phyloP scores from a whole-genome alignment of 2,329 filamentous ascomycete genomes.

The Fusarium sacchari region DNA sequence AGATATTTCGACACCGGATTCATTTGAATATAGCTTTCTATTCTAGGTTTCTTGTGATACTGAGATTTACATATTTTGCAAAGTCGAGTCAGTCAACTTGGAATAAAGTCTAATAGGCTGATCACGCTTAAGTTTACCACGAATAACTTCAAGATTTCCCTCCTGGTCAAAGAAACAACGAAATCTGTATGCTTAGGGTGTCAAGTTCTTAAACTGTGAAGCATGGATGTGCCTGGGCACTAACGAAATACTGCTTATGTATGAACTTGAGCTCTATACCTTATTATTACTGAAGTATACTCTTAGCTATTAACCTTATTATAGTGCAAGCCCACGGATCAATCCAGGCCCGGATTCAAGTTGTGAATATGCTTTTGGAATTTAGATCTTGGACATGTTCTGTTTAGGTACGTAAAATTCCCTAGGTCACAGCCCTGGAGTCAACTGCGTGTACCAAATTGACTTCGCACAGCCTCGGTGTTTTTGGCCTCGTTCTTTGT shows the following conservation, averaged over 20 bases:
- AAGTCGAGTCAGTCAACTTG: neutral
- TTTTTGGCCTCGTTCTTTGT: accelerated
- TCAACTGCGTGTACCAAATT: accelerated
- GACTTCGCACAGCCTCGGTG: accelerated
- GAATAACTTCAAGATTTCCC: neutral
- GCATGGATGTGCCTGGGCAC: neutral
- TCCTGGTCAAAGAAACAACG: neutral
- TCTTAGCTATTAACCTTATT: neutral
- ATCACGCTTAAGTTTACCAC: neutral
- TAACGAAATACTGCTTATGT: accelerated
- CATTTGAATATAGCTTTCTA: neutral
- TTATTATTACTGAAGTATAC: neutral
- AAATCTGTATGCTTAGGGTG: accelerated
- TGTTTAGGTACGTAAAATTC: accelerated
- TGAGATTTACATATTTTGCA: neutral
- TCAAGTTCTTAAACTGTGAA: neutral
- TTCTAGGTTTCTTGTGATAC: accelerated
- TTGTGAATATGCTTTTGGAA: neutral
- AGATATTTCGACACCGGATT: accelerated
- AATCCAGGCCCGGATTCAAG: accelerated
- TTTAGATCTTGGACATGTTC: neutral
- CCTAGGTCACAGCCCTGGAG: accelerated
- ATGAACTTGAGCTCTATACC: accelerated
- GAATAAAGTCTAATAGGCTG: neutral
- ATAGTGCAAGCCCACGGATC: neutral